These are phyloP conservation scores for Oenanthe javanica DNA, from an alignment of 140 eudicot species.

Conservation along the genomic window DNA sequence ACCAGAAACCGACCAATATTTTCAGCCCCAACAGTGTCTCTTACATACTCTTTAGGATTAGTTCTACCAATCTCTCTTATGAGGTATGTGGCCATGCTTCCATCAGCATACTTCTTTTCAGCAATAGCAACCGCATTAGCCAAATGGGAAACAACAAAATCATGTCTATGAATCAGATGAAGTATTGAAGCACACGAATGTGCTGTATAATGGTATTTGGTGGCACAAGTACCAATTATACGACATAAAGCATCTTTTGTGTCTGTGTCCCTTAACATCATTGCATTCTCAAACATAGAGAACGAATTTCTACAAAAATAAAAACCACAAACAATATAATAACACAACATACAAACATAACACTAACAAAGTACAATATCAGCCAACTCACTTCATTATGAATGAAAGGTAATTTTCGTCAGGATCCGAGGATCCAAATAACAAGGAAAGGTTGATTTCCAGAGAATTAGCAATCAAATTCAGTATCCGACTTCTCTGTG, in stretches of 20 bases:
- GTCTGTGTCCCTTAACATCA: constrained; percentile 66
- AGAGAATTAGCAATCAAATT: constrained; percentile 74
- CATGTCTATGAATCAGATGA: constrained; percentile 82
- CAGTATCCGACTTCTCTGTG: constrained; percentile 74
- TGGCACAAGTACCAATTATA: constrained; percentile 79
- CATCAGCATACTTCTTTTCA: constrained; percentile 87
- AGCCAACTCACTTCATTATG: constrained; percentile 58
- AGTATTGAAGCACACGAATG: constrained; percentile 89
- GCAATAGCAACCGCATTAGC: constrained; percentile 88
- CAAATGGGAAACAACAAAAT: constrained; percentile 62
- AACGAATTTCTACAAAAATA: constrained; percentile 61
- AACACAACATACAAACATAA: background rate
- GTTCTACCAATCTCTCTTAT: constrained; percentile 90
- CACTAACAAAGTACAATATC: background rate
- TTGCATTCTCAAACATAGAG: constrained; percentile 66
- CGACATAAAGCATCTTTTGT: constrained; percentile 89
- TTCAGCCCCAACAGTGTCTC: constrained; percentile 89
- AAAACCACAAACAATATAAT: constrained; percentile 12
- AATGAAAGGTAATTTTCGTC: constrained; percentile 89
- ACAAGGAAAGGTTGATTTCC: constrained; percentile 83
- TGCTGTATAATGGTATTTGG: constrained; percentile 73
- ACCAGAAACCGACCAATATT: constrained; percentile 90
- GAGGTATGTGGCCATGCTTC: constrained; percentile 64
- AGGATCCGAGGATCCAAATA: constrained; percentile 89
- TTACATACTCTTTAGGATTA: constrained; percentile 75